Evolutionary conservation across 352 stramenopile species (phyloP).

Genomic region (Phytopythium delawarense): DNA sequence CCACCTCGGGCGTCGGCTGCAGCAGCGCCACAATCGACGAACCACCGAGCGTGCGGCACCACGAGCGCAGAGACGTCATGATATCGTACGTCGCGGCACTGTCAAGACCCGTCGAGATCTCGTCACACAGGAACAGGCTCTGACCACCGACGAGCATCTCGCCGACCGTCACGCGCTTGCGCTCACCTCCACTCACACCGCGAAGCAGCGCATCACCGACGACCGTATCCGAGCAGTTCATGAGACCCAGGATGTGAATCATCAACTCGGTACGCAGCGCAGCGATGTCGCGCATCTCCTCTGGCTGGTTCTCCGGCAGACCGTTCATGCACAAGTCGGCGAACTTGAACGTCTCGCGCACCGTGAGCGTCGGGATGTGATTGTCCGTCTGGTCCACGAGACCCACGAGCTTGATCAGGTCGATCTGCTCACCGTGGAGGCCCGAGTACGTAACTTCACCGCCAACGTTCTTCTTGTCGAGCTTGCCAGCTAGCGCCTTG

Average conservation of each 20-base stretch:
- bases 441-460: constrained; percentile 50
- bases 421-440: constrained; percentile 34
- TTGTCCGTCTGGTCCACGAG: constrained; percentile 79
- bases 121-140: constrained; percentile 68
- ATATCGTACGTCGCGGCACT: constrained; percentile 43
- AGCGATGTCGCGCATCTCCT: constrained; percentile 61
- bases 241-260: constrained; percentile 77
- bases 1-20: constrained; percentile 79
- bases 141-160: constrained; percentile 23
- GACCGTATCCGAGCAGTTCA: constrained; percentile 89
- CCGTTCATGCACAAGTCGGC: constrained; percentile 84
- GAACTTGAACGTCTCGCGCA: constrained; percentile 94
- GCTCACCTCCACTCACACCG: constrained; percentile 84
- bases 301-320: constrained; percentile 33
- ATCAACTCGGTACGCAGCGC: constrained; percentile 58
- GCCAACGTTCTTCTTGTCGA: constrained; percentile 25
- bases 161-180: constrained; percentile 75
- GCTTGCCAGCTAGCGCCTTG: constrained; percentile 51
- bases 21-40: constrained; percentile 19
- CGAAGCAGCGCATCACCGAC: constrained; percentile 78
- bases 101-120: constrained; percentile 48
- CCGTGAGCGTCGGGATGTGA: constrained; percentile 90
- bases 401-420: constrained; percentile 57
- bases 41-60: constrained; percentile 25
- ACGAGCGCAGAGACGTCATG: constrained; percentile 34